Evolutionary conservation across 106 monocot species (phyloP), one percentile per base, ranked within the genome.

Genomic region (Platanthera zijinensis): DNA sequence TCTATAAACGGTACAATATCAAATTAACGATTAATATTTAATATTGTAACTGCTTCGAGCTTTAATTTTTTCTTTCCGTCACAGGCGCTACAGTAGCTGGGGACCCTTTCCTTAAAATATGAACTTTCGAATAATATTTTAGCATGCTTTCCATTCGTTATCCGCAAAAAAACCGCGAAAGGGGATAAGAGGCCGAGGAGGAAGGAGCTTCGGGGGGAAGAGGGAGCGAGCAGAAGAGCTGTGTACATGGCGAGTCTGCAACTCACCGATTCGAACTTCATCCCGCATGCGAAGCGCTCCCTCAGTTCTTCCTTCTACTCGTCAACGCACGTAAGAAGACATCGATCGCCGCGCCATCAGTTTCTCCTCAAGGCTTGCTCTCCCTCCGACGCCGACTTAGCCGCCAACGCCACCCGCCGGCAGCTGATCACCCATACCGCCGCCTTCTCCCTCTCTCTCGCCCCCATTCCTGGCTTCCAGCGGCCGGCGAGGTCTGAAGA

Each of bases 401-500:
- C 48, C 51, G 18, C 57, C 12, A 21, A 68, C 69, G 86, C 75
- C 75, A 78, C 73, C 22, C 90, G 94, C 48, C 86, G 94, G 59
- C 77, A 83, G 64, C 81, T 96, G 53, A 57, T 93, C 7, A 53
- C 83, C n/a, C 87, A 89, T 30, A 84, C 88, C 17, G 86, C 89
- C 39, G 85, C 85, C 73, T 76, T 75, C 5, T 73, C 84, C 72
- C 77, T 82, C 50, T 69, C 77, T n/a, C 53, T 81, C 14, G 57
- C 75, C 2, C 76, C 78, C 22, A 72, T 82, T 18, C 28, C 25
- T 12, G 74, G 56, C 2, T 5, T 50, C 70, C 75, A 82, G 25
- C 70, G 57, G 0, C 74, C 83, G 48, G 87, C 84, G 59, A 72
- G 69, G 66, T 76, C 88, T 47, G 93, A 80, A 9, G 89, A 89